Conservation (phyloP, 192 early-diverging fungal species). For the Coemansia aciculifera region DNA sequence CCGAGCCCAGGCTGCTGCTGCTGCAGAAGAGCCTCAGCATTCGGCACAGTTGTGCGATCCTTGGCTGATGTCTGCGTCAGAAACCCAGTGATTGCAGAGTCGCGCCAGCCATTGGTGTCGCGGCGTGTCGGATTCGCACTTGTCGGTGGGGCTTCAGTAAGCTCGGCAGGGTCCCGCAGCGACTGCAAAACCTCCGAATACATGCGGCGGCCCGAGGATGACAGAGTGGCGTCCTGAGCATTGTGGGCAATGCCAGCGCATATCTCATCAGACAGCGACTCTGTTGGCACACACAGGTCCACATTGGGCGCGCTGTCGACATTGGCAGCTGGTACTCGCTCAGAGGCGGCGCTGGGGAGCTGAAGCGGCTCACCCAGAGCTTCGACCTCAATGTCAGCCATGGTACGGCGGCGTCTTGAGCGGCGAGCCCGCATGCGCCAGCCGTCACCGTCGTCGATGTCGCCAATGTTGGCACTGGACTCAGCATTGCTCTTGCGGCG, state of each 20-base stretch:
- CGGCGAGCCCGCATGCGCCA: slow-evolving; percentile 23
- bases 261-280: slow-evolving; percentile 31
- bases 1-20: slow-evolving; percentile 6
- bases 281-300: slow-evolving; percentile 8
- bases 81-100: slow-evolving; percentile 44
- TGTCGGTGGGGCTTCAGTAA: neutral
- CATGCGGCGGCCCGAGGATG: slow-evolving; percentile 36
- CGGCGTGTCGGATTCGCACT: neutral
- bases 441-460: neutral
- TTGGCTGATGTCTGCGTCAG: slow-evolving; percentile 29
- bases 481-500: slow-evolving; percentile 25
- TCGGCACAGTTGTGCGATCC: slow-evolving; percentile 7
- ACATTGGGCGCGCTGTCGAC: slow-evolving; percentile 17
- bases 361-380: neutral
- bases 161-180: slow-evolving; percentile 13
- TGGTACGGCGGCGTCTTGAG: slow-evolving; percentile 20
- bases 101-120: slow-evolving; percentile 32
- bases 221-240: slow-evolving; percentile 24
- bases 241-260: slow-evolving; percentile 27
- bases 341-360: neutral
- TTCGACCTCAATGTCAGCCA: slow-evolving; percentile 4
- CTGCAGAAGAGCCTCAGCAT: neutral
- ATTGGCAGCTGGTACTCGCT: neutral
- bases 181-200: slow-evolving; percentile 33
- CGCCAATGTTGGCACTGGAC: neutral